Percentiles rank a stretch among this genome's conserved stretches.
Evolutionary conservation across 2,329 filamentous ascomycete genomes (phyloP).

Genomic region (Colletotrichum sp.): DNA sequence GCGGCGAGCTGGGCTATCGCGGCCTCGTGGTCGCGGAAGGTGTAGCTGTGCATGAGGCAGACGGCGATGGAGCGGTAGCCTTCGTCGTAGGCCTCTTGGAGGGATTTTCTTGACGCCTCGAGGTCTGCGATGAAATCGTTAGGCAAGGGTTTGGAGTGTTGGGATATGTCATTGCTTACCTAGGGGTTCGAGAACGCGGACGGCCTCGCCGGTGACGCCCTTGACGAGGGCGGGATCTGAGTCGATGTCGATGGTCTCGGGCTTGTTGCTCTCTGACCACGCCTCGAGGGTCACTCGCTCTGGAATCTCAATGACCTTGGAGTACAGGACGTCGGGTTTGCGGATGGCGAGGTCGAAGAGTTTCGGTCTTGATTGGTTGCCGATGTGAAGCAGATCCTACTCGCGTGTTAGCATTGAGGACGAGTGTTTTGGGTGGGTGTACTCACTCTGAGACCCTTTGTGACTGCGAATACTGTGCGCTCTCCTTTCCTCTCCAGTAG

Average conservation of each 20-base stretch:
- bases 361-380: constrained; percentile 74
- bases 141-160: not conserved
- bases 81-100: constrained; percentile 64
- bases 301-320: constrained; percentile 74
- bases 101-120: constrained; percentile 53
- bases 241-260: not conserved
- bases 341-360: constrained; percentile 76
- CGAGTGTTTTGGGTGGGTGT: fast-evolving
- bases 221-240: constrained; percentile 40
- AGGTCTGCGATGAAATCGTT: constrained; percentile 38
- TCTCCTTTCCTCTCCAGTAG: constrained; percentile 78
- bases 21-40: constrained; percentile 66
- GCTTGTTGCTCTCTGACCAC: constrained; percentile 18
- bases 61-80: constrained; percentile 72
- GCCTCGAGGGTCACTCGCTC: constrained; percentile 75
- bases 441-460: constrained; percentile 52
- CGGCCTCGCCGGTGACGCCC: constrained; percentile 71
- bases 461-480: constrained; percentile 68
- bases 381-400: constrained; percentile 73
- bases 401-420: constrained; percentile 32
- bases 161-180: not conserved
- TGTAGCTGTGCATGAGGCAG: constrained; percentile 76
- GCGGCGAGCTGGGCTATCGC: constrained; percentile 38
- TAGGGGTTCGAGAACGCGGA: constrained; percentile 68
- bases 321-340: constrained; percentile 73